Evolutionary conservation across 768 basidiomycete species (phyloP).

Genomic region (Podaxis carcinomalis): DNA sequence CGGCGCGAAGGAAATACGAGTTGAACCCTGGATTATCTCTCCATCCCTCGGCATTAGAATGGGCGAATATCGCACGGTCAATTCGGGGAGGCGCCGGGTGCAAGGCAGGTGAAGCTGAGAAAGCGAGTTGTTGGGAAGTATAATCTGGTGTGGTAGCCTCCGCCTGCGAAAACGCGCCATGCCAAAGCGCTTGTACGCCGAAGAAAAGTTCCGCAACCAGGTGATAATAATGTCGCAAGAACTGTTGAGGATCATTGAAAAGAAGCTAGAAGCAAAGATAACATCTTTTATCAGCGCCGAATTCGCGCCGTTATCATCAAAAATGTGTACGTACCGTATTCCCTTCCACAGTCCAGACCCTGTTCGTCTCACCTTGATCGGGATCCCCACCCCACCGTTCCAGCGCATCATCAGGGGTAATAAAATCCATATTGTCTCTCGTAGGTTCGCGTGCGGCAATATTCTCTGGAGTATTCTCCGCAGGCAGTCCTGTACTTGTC

Average conservation of each 20-base stretch:
- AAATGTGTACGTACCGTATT: slow-evolving; percentile 48
- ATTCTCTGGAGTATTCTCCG: slow-evolving; percentile 59
- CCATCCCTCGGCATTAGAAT: slow-evolving; percentile 57
- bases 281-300: not conserved
- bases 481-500: slow-evolving; percentile 62
- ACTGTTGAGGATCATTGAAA: slow-evolving; percentile 69
- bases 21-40: slow-evolving; percentile 79
- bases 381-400: slow-evolving; percentile 51
- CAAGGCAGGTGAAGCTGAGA: slow-evolving; percentile 15
- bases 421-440: slow-evolving; percentile 51
- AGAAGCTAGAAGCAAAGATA: slow-evolving; percentile 32
- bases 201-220: slow-evolving; percentile 79
- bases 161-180: slow-evolving; percentile 40
- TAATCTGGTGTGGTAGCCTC: not conserved
- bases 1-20: slow-evolving; percentile 67
- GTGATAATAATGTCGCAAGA: slow-evolving; percentile 87
- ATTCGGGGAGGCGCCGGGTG: slow-evolving; percentile 46
- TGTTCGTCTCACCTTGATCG: slow-evolving; percentile 14
- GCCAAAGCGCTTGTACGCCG: slow-evolving; percentile 74
- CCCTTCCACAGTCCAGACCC: slow-evolving; percentile 60
- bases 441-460: slow-evolving; percentile 67
- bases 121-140: not conserved
- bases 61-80: slow-evolving; percentile 68
- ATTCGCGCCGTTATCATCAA: not conserved
- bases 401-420: slow-evolving; percentile 57